Percentiles rank a stretch among this genome's conserved stretches.
These are phyloP conservation scores for Starmerella potacharoeniae DNA, from an alignment of 805 yeast species.

Conservation along the genomic window DNA sequence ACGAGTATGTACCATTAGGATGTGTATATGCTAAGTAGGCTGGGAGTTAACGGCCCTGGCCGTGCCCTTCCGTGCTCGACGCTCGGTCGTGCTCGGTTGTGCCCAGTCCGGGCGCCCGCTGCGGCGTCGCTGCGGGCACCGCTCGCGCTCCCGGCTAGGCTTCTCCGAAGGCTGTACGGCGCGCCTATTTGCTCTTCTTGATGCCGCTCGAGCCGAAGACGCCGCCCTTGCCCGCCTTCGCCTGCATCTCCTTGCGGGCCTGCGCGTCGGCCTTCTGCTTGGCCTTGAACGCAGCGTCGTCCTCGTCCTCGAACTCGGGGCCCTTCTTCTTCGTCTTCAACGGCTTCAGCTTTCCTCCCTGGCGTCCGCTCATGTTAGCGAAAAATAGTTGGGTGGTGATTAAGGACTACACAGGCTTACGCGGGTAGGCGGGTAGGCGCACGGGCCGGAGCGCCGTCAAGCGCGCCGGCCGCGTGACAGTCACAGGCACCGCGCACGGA, in stretches of 20 bases:
- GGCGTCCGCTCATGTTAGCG: conserved; percentile 74
- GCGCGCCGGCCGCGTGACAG: no score
- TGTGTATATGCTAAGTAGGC: no score
- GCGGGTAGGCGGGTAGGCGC: no score
- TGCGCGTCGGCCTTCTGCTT: conserved; percentile 92
- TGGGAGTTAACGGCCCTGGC: no score
- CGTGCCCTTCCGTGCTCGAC: no score
- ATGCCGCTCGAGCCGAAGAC: conserved; percentile 91
- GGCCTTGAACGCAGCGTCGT: conserved; percentile 79
- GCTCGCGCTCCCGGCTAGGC: no score
- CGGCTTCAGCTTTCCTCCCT: conserved; percentile 93
- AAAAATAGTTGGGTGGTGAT: not conserved
- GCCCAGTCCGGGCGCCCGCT: no score
- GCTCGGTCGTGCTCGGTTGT: no score
- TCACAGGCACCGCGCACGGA: no score
- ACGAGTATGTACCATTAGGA: no score
- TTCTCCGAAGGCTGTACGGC: not conserved
- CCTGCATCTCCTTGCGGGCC: conserved; percentile 83
- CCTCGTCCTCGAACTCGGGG: conserved; percentile 63
- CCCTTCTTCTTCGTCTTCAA: conserved; percentile 79
- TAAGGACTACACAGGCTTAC: not conserved
- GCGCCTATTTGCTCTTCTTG: conserved; percentile 51
- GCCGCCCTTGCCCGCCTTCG: conserved; percentile 78
- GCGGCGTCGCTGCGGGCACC: no score
- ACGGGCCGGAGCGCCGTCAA: no score